Evolutionary conservation across 208 protist genomes (phyloP), one percentile per base, ranked within the genome.

Genomic region (Phytomonas serpens): DNA sequence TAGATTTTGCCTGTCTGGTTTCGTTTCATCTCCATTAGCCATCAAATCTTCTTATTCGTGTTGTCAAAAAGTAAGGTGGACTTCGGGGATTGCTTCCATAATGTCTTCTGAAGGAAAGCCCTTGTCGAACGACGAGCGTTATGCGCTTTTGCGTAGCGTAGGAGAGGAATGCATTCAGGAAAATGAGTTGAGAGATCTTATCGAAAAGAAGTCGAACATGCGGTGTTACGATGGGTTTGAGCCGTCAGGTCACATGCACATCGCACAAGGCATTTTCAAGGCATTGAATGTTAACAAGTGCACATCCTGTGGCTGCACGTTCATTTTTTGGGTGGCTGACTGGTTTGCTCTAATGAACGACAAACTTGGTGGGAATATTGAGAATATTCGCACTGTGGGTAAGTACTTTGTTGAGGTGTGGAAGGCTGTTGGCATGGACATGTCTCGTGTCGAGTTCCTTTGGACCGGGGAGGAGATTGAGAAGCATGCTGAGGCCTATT

Each of bases 291-390:
- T 99, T 0, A 99, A 99, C 86, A 99, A 99, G 78, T 97, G 98
- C 73, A 99, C 97, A 0, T 74, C 82, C 13, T 82, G 83, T 16
- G 99, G 99, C 37, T 97, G 97, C 72, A 94, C 87, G 14, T 99
- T 99, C 80, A 89, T 99, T 9, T 99, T 99, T 78, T 99, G 98
- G 94, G 98, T 99, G 27, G 99, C 99, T n/a, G 99, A 99, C 86
- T 99, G 98, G 98, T 99, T 99, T 79, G 99, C 99, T 11, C 83
- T 99, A 14, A 98, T 99, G 94, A 99, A 99, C 81, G 95, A 99
- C 81, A 99, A 99, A 85, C 99, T 99, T 71, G 98, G 98, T 69
- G 99, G 98, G 27, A 97, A 99, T 72, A 79, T 99, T 27, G 85
- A 98, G 14, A 99, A 98, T 64, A 99, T 99, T 69, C 86, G 94